phyloP scores from a whole-genome alignment of 176 grass and related monocot species.

The Oryza brachyantha region DNA sequence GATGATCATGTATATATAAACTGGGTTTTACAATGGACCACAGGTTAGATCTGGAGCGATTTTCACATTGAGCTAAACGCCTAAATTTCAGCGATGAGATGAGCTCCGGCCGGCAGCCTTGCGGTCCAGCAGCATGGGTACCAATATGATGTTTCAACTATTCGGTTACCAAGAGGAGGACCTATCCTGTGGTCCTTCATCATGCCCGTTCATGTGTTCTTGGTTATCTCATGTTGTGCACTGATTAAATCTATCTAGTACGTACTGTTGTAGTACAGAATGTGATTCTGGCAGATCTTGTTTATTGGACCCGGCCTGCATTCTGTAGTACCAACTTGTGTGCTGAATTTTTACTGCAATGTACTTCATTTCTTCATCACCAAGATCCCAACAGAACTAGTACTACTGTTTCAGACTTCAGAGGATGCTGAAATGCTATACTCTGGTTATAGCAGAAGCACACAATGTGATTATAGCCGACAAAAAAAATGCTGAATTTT shows the following conservation, averaged over 20 bases:
- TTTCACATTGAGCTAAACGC: not conserved
- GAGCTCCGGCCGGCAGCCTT: not conserved
- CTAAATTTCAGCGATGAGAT: not conserved
- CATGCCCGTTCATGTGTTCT: not conserved
- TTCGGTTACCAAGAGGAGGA: not conserved
- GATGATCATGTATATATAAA: not conserved
- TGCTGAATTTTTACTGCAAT: not conserved
- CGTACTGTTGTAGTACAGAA: not conserved
- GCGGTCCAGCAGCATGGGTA: conserved; percentile 6
- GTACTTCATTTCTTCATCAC: not conserved
- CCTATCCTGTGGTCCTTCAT: not conserved
- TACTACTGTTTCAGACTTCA: too few species aligned
- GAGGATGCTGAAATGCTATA: too few species aligned
- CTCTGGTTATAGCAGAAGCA: too few species aligned
- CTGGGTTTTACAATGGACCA: not conserved
- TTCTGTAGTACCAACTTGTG: not conserved
- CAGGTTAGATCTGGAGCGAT: not conserved
- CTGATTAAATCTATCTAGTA: not conserved
- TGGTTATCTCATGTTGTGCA: not conserved
- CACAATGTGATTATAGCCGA: not conserved
- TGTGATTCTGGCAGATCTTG: not conserved
- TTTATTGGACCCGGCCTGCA: not conserved
- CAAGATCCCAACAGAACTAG: not conserved
- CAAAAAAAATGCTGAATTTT: not conserved
- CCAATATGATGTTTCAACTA: not conserved